A percentile compares a stretch with the other conserved stretches of the same genome.
phyloP scores from a whole-genome alignment of 257 asterid species.

The Cinchona pubescens region DNA sequence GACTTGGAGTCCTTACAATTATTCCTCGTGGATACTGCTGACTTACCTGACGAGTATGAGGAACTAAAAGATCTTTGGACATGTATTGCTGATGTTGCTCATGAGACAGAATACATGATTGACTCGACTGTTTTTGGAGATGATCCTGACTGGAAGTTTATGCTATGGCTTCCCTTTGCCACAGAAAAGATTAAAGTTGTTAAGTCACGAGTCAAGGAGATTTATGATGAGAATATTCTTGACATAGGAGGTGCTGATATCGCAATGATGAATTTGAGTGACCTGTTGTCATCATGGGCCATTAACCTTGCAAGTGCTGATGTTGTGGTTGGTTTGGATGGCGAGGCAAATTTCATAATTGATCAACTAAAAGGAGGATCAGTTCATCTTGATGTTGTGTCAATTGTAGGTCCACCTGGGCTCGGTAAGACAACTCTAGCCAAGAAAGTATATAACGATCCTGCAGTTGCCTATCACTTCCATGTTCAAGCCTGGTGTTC shows the following conservation, averaged over 20 bases:
- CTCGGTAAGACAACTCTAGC: conserved; percentile 15
- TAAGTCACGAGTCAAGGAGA: not conserved
- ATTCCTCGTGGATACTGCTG: not conserved
- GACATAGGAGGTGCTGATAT: not conserved
- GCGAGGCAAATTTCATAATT: not conserved
- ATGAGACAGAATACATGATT: not conserved
- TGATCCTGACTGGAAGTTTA: not conserved
- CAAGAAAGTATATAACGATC: not conserved
- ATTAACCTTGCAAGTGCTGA: not conserved
- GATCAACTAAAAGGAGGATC: not conserved
- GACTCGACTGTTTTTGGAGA: not conserved
- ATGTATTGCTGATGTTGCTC: not conserved
- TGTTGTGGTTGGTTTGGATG: not conserved
- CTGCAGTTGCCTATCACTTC: not conserved
- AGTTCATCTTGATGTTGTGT: not conserved
- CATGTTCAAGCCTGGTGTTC: not conserved
- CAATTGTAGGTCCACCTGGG: conserved; percentile 14
- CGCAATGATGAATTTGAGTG: not conserved
- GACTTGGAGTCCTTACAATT: not conserved
- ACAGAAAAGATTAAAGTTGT: not conserved
- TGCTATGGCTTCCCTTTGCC: not conserved
- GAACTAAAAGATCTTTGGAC: not conserved
- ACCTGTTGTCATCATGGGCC: not conserved
- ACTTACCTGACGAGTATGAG: not conserved
- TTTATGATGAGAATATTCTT: not conserved